Evolutionary conservation across 2,329 filamentous ascomycete species (phyloP).

Genomic region (Lasiodiplodia gonubiensis): DNA sequence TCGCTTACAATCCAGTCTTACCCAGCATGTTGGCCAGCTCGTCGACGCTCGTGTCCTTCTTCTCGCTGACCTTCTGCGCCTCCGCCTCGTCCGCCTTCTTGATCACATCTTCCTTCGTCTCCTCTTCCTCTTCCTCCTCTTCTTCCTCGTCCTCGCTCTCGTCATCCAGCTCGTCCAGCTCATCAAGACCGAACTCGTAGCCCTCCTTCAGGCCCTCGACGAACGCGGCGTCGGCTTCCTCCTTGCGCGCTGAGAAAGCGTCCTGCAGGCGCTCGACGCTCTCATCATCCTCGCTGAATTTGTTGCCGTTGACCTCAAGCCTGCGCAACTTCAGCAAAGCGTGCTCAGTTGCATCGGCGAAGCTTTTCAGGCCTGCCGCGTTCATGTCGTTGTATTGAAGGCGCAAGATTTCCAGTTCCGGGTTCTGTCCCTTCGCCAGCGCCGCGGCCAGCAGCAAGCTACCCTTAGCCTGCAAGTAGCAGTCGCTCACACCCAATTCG

Average conservation of each 20-base stretch:
- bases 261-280: slow-evolving; percentile 71
- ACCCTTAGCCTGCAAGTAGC: slow-evolving; percentile 77
- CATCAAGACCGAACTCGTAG: slow-evolving; percentile 60
- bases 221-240: slow-evolving; percentile 50
- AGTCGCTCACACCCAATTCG: slow-evolving; percentile 90
- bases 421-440: slow-evolving; percentile 76
- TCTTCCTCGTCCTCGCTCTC: slow-evolving; percentile 84
- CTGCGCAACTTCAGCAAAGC: slow-evolving; percentile 78
- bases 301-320: slow-evolving; percentile 95
- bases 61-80: slow-evolving; percentile 72
- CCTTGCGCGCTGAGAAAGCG: slow-evolving; percentile 73
- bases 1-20: slow-evolving; percentile 60
- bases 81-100: slow-evolving; percentile 75
- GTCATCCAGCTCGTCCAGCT: slow-evolving; percentile 79
- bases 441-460: slow-evolving; percentile 74
- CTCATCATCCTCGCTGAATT: slow-evolving; percentile 84
- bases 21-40: slow-evolving; percentile 75
- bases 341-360: slow-evolving; percentile 71
- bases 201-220: slow-evolving; percentile 52
- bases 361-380: slow-evolving; percentile 70
- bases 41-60: slow-evolving; percentile 80
- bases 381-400: slow-evolving; percentile 96
- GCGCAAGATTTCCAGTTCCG: slow-evolving; percentile 78
- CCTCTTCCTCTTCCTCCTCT: slow-evolving; percentile 70
- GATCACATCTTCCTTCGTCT: slow-evolving; percentile 57